Conservation (phyloP, 2,329 filamentous ascomycete genomes). For the Pseudocercospora eumusae region DNA sequence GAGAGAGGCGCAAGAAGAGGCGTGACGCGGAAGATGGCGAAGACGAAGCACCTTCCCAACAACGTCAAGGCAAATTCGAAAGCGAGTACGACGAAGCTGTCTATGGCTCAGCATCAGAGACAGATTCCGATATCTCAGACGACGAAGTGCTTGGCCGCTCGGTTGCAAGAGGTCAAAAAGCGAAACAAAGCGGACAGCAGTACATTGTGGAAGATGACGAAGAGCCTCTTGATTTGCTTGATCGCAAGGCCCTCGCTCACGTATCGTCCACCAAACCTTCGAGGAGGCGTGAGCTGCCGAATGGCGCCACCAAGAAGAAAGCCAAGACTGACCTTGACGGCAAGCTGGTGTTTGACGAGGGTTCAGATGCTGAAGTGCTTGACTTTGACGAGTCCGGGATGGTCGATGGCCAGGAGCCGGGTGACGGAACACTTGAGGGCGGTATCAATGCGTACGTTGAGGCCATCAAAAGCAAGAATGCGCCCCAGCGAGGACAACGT, state of each 20-base stretch:
- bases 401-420: conserved; percentile 38
- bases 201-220: conserved; percentile 95
- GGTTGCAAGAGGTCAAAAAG: conserved; percentile 58
- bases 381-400: conserved; percentile 60
- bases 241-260: conserved; percentile 82
- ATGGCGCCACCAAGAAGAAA: conserved; percentile 51
- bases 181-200: conserved; percentile 56
- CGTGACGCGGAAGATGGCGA: conserved; percentile 68
- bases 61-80: conserved; percentile 68
- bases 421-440: conserved; percentile 48
- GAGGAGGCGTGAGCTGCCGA: conserved; percentile 55
- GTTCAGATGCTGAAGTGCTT: conserved; percentile 49
- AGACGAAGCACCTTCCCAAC: conserved; percentile 44
- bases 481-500: conserved; percentile 59
- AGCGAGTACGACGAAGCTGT: conserved; percentile 96
- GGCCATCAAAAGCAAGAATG: conserved; percentile 61
- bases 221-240: conserved; percentile 90
- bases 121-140: conserved; percentile 63
- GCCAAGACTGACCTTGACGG: conserved; percentile 74
- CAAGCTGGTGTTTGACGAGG: conserved; percentile 71
- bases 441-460: conserved; percentile 63
- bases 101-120: conserved; percentile 64
- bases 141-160: conserved; percentile 55
- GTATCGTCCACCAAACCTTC: conserved; percentile 88
- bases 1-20: conserved; percentile 86